These are phyloP conservation scores for Sideroxylon spinosum DNA, from an alignment of 179 eudicot genomes.

Conservation along the genomic window DNA sequence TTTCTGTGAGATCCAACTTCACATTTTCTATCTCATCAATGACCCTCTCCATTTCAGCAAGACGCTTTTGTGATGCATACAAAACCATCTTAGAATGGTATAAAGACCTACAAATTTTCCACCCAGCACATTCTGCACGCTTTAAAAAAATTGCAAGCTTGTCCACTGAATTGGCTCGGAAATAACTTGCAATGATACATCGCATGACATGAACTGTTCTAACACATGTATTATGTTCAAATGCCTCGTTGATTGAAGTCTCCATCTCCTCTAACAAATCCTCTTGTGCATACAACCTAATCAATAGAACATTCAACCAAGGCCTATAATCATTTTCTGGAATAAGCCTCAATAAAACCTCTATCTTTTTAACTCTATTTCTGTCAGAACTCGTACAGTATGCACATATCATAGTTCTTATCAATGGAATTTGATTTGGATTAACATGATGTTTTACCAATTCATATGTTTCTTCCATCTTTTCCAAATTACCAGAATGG, in stretches of 20 bases:
- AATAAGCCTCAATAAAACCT: slow-evolving; percentile 43
- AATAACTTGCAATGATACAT: slow-evolving; percentile 53
- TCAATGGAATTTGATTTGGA: slow-evolving; percentile 18
- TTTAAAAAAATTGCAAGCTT: slow-evolving; percentile 58
- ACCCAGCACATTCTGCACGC: slow-evolving; percentile 63
- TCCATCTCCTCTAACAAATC: slow-evolving; percentile 68
- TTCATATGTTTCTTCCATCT: slow-evolving; percentile 75
- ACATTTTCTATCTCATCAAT: slow-evolving; percentile 56
- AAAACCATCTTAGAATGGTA: slow-evolving; percentile 80
- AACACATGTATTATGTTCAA: slow-evolving; percentile 45
- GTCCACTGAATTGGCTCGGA: slow-evolving; percentile 51
- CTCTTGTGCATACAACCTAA: slow-evolving; percentile 63
- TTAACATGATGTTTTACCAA: slow-evolving; percentile 31
- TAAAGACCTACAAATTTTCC: slow-evolving; percentile 66
- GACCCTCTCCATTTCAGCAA: slow-evolving; percentile 77
- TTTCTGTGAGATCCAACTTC: slow-evolving; percentile 37
- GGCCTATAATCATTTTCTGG: slow-evolving; percentile 50
- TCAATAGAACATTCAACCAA: slow-evolving; percentile 69
- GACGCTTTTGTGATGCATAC: slow-evolving; percentile 59
- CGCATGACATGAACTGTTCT: slow-evolving; percentile 47
- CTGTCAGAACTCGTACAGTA: slow-evolving; percentile 53
- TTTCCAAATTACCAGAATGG: slow-evolving; percentile 57
- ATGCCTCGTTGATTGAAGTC: slow-evolving; percentile 48
- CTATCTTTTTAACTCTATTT: slow-evolving; percentile 46
- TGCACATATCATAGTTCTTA: slow-evolving; percentile 67